A percentile compares a stretch with the other conserved stretches of the same genome.
Evolutionary conservation across 768 basidiomycete species (phyloP).

Genomic region (Phylloporus scabripes): DNA sequence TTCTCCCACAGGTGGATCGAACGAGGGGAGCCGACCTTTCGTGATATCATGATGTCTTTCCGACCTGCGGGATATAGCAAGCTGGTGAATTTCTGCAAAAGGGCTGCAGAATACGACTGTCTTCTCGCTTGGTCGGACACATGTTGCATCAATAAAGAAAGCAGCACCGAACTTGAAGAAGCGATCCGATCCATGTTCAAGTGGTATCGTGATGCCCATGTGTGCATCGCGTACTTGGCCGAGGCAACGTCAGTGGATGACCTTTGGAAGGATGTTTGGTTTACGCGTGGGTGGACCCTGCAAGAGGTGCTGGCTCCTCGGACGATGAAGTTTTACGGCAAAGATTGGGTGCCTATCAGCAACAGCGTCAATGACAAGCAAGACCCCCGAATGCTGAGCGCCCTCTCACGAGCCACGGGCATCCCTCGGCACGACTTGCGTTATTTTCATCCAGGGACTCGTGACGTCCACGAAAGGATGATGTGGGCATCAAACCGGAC

Average conservation of each 20-base stretch:
- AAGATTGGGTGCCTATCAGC: constrained; percentile 23
- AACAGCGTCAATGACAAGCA: constrained; percentile 25
- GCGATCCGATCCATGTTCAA: constrained; percentile 33
- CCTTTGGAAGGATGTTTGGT: constrained; percentile 25
- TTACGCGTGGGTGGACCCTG: constrained; percentile 30
- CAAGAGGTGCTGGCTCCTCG: constrained; percentile 27
- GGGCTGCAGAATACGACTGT: constrained; percentile 26
- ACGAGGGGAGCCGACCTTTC: constrained; percentile 26
- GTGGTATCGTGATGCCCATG: constrained; percentile 26
- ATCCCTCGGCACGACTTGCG: constrained; percentile 24
- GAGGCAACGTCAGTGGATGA: constrained; percentile 28
- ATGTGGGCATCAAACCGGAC: constrained; percentile 32
- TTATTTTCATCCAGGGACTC: constrained; percentile 21
- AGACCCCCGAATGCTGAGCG: constrained; percentile 17
- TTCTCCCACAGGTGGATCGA: constrained; percentile 30
- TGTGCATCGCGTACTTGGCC: constrained; percentile 30
- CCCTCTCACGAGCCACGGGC: constrained; percentile 24
- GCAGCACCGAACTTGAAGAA: constrained; percentile 32
- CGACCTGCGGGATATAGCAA: constrained; percentile 24
- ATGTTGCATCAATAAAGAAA: constrained; percentile 32
- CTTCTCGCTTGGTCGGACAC: constrained; percentile 33
- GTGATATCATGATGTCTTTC: constrained; percentile 28
- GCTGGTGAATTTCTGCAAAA: constrained; percentile 22
- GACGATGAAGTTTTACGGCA: constrained; percentile 29
- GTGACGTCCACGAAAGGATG: constrained; percentile 26